Evolutionary conservation across 495 filamentous ascomycete species (phyloP).

Genomic region (Xylaria grammica): DNA sequence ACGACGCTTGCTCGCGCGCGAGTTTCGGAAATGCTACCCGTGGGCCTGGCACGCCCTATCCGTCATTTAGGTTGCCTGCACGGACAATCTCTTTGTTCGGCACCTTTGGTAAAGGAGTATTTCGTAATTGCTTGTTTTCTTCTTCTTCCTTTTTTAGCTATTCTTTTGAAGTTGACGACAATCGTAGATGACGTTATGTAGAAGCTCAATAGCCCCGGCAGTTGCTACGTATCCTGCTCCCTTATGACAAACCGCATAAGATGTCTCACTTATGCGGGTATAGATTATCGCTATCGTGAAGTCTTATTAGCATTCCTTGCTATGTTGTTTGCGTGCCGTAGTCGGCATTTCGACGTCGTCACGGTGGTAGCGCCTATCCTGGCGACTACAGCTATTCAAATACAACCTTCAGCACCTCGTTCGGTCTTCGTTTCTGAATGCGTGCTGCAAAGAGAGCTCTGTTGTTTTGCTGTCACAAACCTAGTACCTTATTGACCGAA

Average conservation of each 20-base stretch:
- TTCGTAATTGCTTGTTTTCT: no score
- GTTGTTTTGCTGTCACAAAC: slow-evolving; percentile 19
- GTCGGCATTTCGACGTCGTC: slow-evolving; percentile 32
- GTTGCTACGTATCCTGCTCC: no score
- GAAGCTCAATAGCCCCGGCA: no score
- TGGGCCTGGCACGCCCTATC: neutral
- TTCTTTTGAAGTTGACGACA: no score
- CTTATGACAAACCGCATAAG: neutral
- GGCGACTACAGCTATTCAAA: slow-evolving; percentile 28
- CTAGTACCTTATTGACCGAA: slow-evolving; percentile 31
- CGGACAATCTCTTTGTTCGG: neutral
- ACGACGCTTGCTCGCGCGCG: neutral
- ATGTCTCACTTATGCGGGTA: slow-evolving; percentile 35
- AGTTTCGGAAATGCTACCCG: neutral
- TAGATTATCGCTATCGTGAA: slow-evolving; percentile 25
- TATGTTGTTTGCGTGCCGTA: slow-evolving; percentile 26
- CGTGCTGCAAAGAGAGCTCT: slow-evolving; percentile 17
- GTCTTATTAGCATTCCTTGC: slow-evolving; percentile 36
- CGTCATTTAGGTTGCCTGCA: neutral
- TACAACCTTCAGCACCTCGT: slow-evolving; percentile 5
- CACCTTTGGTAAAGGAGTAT: no score
- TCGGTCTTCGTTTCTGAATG: neutral
- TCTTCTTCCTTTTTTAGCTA: no score
- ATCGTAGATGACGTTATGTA: no score
- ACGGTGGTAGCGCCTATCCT: slow-evolving; percentile 19